Evolutionary conservation across 192 early-diverging fungal genomes (phyloP), one percentile per base, ranked within the genome.

Genomic region (Gigaspora rosea): DNA sequence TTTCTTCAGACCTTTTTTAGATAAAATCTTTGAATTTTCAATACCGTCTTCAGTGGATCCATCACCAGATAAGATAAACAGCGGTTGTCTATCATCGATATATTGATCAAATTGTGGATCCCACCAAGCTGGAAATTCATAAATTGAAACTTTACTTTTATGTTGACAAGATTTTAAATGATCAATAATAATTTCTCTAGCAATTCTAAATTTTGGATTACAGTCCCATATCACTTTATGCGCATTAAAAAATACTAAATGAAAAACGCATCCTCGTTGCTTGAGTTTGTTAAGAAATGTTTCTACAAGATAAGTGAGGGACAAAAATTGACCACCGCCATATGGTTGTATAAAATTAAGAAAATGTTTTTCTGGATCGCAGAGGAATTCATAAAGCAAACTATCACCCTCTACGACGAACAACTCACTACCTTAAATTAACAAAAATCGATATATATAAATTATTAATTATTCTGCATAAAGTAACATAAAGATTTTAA

Each of bases 321-420:
- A 79, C 1, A 83, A 68, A 27, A 70, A 54, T 48, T 81, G 80
- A n/a, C 58, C 79, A 8, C 78, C 78, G 27, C 64, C 27, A 18
- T 56, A 58, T 57, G 58, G 15, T 72, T 72, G 20, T 1, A 12
- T 22, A 56, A 56, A 35, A 50, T 68, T 20, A 20, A 80, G 58
- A 48, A 47, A 71, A 22, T 79, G 35, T 4, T 56, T 50, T 59
- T 80, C 27, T 10, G 70, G 52, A 41, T 77, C 80, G 41, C 35
- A 65, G 18, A 68, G 0, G 50, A 50, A 82, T 13, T 51, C 46
- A 46, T 58, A 69, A 18, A 82, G 50, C 10, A 85, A 74, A 35
- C 78, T 61, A 67, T 85, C 83, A 7, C 83, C 83, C 18, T 85
- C 84, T 13, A 85, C 71, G 12, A 85, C 59, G 48, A 82, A 86